Evolutionary conservation across 2,329 filamentous ascomycete species (phyloP), one percentile per base, ranked within the genome.

Genomic region (Arthrobotrys conoides): DNA sequence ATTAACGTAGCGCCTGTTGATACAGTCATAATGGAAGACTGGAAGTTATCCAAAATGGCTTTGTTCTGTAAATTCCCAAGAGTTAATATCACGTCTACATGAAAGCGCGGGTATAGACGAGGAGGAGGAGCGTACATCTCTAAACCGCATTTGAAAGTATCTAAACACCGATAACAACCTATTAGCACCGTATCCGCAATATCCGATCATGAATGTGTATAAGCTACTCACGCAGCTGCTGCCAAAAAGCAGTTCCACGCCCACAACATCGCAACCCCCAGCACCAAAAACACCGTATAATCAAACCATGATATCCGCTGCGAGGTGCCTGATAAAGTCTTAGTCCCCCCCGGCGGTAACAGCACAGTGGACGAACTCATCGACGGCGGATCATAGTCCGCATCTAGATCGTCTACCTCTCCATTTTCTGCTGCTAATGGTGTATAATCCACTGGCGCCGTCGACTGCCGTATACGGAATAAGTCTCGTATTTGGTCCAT

Each of bases 191-290:
- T 63, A 30, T 6, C 20, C 18, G 8, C 6, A 12, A 16, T 12
- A 16, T 12, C 38, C 12, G 12, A 24, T 53, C 16, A 30, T 6
- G 24, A 38, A 59, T n/a, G 61, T 24, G 10, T 5, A 10, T 10
- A 80, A 61, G n/a, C 22, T 33, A 48, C 57, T 55, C 38, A 61
- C 69, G 49, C 33, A 57, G 30, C 24, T 44, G 57, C 53, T 9
- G 10, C 33, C 51, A 51, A 67, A 55, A 61, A 64, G 57, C 44
- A 75, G 53, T 89, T 96, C 95, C 95, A 98, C 70, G 95, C 94
- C 95, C 95, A 98, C 53, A 98, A 88, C 96, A 97, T 97, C 63
- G 94, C 93, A 72, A 97, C 88, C 61, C 95, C 95, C 24, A 98
- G 87, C 67, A 97, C 86, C 71, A 92, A 87, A 84, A 97, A 97